These are phyloP conservation scores for Fusarium pseudoanthophilum DNA, from an alignment of 2,329 filamentous ascomycete species.

Conservation along the genomic window DNA sequence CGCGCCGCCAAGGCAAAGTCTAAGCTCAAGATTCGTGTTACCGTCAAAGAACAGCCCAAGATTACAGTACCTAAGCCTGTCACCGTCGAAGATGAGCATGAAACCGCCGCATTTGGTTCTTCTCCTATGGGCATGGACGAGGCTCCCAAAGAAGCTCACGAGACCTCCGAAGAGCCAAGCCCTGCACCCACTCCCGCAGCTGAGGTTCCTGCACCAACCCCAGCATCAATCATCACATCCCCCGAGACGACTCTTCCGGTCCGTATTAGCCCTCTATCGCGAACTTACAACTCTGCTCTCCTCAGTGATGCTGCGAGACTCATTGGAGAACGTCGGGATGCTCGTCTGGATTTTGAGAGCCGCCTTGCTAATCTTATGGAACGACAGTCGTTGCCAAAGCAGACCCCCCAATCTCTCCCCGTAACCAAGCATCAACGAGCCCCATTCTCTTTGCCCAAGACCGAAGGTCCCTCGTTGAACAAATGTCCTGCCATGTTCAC, in stretches of 20 bases:
- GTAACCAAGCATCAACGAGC: background rate
- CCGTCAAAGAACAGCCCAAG: slow-evolving; percentile 50
- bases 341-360: slow-evolving; percentile 43
- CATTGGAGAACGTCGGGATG: slow-evolving; percentile 36
- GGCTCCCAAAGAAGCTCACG: slow-evolving; percentile 27
- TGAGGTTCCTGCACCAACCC: slow-evolving; percentile 36
- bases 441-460: slow-evolving; percentile 14
- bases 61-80: slow-evolving; percentile 53
- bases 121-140: slow-evolving; percentile 23
- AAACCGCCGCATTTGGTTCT: slow-evolving; percentile 39
- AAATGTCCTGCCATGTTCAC: slow-evolving; percentile 19
- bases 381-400: slow-evolving; percentile 28
- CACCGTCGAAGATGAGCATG: slow-evolving; percentile 63
- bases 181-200: slow-evolving; percentile 27
- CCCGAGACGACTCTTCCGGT: slow-evolving; percentile 39
- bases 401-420: background rate
- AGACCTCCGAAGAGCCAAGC: slow-evolving; percentile 24
- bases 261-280: slow-evolving; percentile 41
- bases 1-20: slow-evolving; percentile 97
- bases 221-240: slow-evolving; percentile 25
- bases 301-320: slow-evolving; percentile 45
- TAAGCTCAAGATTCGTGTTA: slow-evolving; percentile 90
- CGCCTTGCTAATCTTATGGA: slow-evolving; percentile 45
- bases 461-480: background rate
- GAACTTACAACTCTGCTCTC: slow-evolving; percentile 41